Evolutionary conservation across 2,329 filamentous ascomycete genomes (phyloP).

Genomic region (Chalaropsis thielavioides): DNA sequence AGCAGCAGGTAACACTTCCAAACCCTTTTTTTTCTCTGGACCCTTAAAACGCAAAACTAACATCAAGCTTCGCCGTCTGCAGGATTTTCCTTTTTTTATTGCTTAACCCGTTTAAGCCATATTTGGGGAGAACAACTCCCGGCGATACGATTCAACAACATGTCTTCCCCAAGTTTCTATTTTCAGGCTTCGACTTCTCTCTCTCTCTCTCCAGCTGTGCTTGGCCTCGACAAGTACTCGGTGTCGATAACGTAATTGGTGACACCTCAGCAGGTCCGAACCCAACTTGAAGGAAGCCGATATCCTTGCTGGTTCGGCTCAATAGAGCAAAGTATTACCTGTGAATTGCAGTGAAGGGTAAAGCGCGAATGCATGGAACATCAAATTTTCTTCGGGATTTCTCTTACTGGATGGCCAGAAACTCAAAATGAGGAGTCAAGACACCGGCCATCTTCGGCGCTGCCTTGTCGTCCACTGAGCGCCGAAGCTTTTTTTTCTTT

Average conservation of each 20-base stretch:
- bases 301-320: slow-evolving; percentile 6
- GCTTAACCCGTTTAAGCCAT: not conserved
- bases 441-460: not conserved
- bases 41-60: not conserved
- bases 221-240: not conserved
- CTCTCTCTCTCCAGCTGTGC: not conserved
- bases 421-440: not conserved
- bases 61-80: not conserved
- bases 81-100: not conserved
- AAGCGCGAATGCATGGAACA: slow-evolving; percentile 13
- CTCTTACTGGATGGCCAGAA: not conserved
- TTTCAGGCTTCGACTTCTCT: not conserved
- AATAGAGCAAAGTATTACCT: slow-evolving; percentile 10
- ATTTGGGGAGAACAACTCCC: not conserved
- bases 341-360: slow-evolving; percentile 14
- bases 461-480: not conserved
- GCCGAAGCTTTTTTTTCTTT: slow-evolving; percentile 1
- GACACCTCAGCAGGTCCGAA: slow-evolving; percentile 2
- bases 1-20: not conserved
- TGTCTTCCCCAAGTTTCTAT: slow-evolving; percentile 3
- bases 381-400: slow-evolving; percentile 6
- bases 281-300: slow-evolving; percentile 8
- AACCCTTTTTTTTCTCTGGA: not conserved
- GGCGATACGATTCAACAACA: not conserved
- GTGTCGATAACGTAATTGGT: slow-evolving; percentile 10